A percentile compares a stretch with the other conserved stretches of the same genome.
phyloP scores from a whole-genome alignment of 148 eudicot species.

The Salicornia ramosissima region DNA sequence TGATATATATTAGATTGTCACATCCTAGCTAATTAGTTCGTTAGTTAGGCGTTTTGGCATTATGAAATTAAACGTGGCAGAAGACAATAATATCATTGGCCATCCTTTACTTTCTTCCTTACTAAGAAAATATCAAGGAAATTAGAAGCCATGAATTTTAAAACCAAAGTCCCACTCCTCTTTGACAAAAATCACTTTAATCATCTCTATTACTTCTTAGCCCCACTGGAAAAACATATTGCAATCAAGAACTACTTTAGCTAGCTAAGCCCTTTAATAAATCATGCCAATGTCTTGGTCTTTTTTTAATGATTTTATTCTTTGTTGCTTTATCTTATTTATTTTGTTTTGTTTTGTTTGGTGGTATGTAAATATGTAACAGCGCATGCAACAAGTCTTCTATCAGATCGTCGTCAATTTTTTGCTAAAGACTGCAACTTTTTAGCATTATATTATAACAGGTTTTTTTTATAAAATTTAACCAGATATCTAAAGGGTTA shows the following conservation, averaged over 20 bases:
- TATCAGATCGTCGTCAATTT: no score
- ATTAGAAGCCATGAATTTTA: constrained; percentile 22
- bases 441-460: no score
- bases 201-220: constrained; percentile 20
- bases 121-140: constrained; percentile 25
- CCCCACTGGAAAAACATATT: constrained; percentile 24
- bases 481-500: no score
- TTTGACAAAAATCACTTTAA: constrained; percentile 26
- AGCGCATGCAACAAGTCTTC: no score
- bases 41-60: constrained; percentile 13
- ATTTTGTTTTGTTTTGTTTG: no score
- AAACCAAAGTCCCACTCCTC: constrained; percentile 9
- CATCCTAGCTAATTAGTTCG: no score
- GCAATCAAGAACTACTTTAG: constrained; percentile 7
- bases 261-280: not conserved
- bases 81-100: constrained; percentile 9
- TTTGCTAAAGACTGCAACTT: no score
- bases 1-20: no score
- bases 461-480: no score
- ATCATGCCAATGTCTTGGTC: constrained; percentile 4
- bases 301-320: not conserved
- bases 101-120: constrained; percentile 27
- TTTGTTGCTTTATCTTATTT: not conserved
- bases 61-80: constrained; percentile 1
- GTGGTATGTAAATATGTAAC: no score